A percentile compares a stretch with the other conserved stretches of the same genome.
phyloP scores from a whole-genome alignment of 257 asterid genomes.

The Mitragyna speciosa region DNA sequence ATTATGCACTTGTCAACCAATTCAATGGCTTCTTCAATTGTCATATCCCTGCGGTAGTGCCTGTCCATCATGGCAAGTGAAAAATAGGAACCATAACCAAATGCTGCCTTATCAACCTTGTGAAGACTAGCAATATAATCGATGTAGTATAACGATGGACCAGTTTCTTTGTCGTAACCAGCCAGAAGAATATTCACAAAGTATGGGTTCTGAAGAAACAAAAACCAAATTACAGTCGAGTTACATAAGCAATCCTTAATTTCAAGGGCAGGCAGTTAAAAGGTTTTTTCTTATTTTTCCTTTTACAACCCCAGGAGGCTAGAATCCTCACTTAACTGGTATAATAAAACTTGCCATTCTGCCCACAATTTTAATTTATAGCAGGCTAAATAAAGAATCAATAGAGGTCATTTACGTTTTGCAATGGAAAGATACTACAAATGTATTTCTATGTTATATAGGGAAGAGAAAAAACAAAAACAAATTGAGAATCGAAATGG shows the following conservation, averaged over 20 bases:
- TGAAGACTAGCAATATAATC: constrained; percentile 88
- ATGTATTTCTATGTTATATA: not conserved
- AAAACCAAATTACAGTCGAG: not conserved
- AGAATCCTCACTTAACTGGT: not conserved
- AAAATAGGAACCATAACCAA: constrained; percentile 91
- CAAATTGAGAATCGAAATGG: not conserved
- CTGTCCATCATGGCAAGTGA: constrained; percentile 93
- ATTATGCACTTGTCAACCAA: constrained; percentile 73
- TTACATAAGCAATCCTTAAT: not conserved
- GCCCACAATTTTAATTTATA: not conserved
- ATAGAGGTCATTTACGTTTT: not conserved
- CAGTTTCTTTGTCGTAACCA: constrained; percentile 86
- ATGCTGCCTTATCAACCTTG: constrained; percentile 89
- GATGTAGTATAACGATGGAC: constrained; percentile 80
- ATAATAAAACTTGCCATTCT: not conserved
- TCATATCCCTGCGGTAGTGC: constrained; percentile 82
- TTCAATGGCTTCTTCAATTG: constrained; percentile 78
- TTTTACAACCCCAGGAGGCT: not conserved
- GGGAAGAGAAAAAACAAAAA: not conserved
- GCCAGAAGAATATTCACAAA: constrained; percentile 79
- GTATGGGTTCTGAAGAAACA: constrained; percentile 68
- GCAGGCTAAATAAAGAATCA: not conserved
- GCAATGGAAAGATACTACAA: not conserved
- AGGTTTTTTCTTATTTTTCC: not conserved
- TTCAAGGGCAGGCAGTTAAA: not conserved